A percentile compares a stretch with the other conserved stretches of the same genome.
Evolutionary conservation across 108 stramenopile genomes (phyloP).

Genomic region (Thalassiosira profunda): DNA sequence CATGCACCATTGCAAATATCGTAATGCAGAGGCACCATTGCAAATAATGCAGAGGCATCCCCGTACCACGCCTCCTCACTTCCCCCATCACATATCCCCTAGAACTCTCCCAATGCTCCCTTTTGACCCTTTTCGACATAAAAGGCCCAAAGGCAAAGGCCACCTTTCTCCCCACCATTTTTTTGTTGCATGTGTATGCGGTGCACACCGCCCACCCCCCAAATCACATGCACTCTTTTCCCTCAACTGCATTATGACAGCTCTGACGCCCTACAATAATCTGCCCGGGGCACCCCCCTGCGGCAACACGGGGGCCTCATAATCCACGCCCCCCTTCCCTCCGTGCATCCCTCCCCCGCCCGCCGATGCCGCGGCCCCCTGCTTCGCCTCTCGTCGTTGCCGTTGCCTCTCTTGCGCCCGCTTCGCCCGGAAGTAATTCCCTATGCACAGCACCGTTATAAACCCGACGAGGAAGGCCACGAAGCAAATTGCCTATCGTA

Average conservation of each 20-base stretch:
- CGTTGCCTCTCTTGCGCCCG: conserved; percentile 90
- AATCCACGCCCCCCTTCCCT: conserved; percentile 22
- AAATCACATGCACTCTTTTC: neutral
- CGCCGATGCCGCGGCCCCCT: conserved; percentile 48
- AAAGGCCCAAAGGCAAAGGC: neutral
- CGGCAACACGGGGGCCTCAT: conserved; percentile 45
- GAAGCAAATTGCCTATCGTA: conserved; percentile 84
- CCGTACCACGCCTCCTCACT: too few species aligned
- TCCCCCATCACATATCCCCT: neutral
- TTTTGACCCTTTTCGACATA: neutral
- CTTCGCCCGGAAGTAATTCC: conserved; percentile 91
- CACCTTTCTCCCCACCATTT: neutral
- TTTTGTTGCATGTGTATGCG: too few species aligned
- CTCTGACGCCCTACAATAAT: conserved; percentile 41
- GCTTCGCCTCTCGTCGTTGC: conserved; percentile 81
- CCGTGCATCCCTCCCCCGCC: too few species aligned
- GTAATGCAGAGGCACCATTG: too few species aligned
- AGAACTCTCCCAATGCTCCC: neutral
- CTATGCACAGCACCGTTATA: conserved; percentile 89
- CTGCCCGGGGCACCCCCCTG: conserved; percentile 35
- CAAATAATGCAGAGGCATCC: too few species aligned
- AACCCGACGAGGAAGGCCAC: conserved; percentile 88
- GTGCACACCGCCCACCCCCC: neutral
- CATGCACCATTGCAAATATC: too few species aligned
- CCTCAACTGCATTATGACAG: neutral